Evolutionary conservation across 1,139 yeast genomes (phyloP).

Genomic region (Pneumocystis jirovecii): DNA sequence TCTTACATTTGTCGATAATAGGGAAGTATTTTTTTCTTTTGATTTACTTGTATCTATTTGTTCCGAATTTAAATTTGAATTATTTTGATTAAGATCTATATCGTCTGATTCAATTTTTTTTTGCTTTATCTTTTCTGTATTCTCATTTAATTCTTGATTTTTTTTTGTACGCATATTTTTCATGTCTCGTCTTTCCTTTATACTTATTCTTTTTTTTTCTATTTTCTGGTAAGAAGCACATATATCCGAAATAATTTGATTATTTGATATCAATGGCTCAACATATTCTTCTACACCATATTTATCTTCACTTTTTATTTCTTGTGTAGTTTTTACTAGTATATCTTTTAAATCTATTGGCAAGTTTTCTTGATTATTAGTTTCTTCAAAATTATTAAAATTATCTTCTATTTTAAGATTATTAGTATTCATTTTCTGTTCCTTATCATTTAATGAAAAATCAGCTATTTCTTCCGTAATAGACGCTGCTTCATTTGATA

Average conservation of each 20-base stretch:
- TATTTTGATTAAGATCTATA: neutral
- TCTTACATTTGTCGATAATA: conserved; percentile 31
- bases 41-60: conserved; percentile 11
- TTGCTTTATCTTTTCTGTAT: conserved; percentile 8
- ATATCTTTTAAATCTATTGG: neutral
- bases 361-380: neutral
- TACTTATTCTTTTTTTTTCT: neutral
- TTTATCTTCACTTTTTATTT: neutral
- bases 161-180: neutral
- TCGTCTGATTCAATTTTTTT: neutral
- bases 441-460: neutral
- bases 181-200: neutral
- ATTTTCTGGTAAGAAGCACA: neutral
- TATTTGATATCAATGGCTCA: neutral
- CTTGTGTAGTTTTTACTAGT: neutral
- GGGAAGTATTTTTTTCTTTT: neutral
- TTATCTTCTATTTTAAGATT: neutral
- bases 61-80: neutral
- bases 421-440: neutral
- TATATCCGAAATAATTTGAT: neutral
- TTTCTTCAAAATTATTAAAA: neutral
- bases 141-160: conserved; percentile 17
- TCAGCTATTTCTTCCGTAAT: neutral
- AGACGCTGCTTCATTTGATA: neutral
- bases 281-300: neutral